Evolutionary conservation across 176 grass and related monocot genomes (phyloP), one percentile per base, ranked within the genome.

Genomic region (Cymbopogon citratus): DNA sequence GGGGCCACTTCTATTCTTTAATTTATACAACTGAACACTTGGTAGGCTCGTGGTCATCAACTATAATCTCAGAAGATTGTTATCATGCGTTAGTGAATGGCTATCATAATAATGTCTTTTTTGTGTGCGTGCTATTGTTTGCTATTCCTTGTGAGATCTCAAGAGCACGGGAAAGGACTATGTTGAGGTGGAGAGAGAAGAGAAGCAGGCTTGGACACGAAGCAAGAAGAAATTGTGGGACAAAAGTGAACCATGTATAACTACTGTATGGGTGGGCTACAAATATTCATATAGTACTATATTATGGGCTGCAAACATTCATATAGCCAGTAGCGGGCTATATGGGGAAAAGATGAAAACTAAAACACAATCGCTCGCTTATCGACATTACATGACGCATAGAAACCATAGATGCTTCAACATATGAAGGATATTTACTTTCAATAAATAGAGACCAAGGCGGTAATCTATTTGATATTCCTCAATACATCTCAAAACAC

Each of bases 401-500:
- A 18, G 1, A 18, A 36, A 21, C n/a, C 1, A 49, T 29, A 33
- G 8, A 19, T 10, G 31, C 41, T 77, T 81, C 12, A 0, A 21
- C 59, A 75, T 36, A 63, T 23, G 9, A 52, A 68, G 10, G 28
- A 86, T 90, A 90, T 90, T 83, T 90, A 86, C 84, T 83, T 78
- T 49, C 66, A 73, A 61, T n/a, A 78, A 67, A 85, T 66, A 86
- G 66, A 90, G 83, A 86, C 73, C 61, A 86, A 69, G 60, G 66
- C 38, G 74, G 74, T 74, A 73, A 90, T 82, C 88, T 90, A 79
- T 40, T 82, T 82, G 72, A 71, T 23, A 72, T 83, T 90, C 84
- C 74, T 43, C 59, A 78, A 67, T 78, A 83, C 84, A 90, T 77
- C 56, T 82, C 78, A 46, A 78, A 83, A 78, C 88, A 90, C 74